Conservation (phyloP, 2,329 filamentous ascomycete genomes). For the Myriosclerotinia duriaeana region DNA sequence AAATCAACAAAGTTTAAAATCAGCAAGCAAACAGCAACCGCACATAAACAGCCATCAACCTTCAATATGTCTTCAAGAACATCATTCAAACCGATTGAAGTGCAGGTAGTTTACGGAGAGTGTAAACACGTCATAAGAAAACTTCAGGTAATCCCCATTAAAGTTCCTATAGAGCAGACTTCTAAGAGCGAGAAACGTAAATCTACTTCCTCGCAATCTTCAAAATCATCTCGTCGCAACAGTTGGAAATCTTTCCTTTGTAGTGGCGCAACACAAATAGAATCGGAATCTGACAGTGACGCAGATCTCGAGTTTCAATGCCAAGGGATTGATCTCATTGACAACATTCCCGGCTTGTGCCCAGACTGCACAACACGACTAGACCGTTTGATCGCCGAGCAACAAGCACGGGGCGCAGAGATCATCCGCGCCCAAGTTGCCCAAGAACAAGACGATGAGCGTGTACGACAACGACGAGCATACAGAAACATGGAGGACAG, state of each 20-base stretch:
- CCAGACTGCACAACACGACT: not conserved
- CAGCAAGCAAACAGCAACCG: not conserved
- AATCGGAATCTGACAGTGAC: conserved; percentile 15
- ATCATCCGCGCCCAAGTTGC: not conserved
- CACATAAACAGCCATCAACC: not conserved
- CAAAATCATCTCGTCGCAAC: conserved; percentile 8
- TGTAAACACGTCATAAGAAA: conserved; percentile 1
- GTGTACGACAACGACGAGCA: not conserved
- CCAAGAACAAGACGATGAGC: conserved; percentile 13
- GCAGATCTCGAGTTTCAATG: conserved; percentile 5
- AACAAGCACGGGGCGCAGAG: conserved; percentile 2
- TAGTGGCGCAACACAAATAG: not conserved
- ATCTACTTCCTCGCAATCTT: not conserved
- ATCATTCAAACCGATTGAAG: conserved; percentile 11
- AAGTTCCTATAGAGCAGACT: not conserved
- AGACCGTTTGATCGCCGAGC: not conserved
- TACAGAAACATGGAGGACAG: not conserved
- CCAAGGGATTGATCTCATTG: not conserved
- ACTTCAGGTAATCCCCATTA: conserved; percentile 5
- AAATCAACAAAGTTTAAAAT: not conserved
- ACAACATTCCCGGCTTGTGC: not conserved
- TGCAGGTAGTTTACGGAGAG: conserved; percentile 4
- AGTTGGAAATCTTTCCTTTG: conserved; percentile 18
- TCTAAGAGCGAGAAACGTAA: not conserved
- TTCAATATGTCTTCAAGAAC: conserved; percentile 6